Percentiles rank a stretch among this genome's conserved stretches.
Evolutionary conservation across 2,329 filamentous ascomycete species (phyloP).

Genomic region (Achaetomium macrosporum): DNA sequence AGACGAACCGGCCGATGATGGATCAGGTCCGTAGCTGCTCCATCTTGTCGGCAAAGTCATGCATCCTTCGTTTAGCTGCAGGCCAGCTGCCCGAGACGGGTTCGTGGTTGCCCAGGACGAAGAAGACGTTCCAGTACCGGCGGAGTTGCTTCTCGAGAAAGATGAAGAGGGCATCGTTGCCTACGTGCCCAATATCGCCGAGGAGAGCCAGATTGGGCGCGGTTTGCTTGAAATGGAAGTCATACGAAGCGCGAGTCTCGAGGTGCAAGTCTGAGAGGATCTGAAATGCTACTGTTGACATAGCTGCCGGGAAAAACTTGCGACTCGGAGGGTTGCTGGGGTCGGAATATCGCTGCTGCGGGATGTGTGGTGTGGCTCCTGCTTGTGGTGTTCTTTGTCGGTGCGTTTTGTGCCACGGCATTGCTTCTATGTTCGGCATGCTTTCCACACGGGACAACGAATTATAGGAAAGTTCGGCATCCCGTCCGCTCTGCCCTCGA

Average conservation of each 20-base stretch:
- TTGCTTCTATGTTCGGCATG: too few species aligned
- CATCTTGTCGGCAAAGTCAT: constrained; percentile 7
- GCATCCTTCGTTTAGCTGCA: constrained; percentile 12
- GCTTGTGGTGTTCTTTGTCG: too few species aligned
- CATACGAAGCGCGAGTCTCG: constrained; percentile 37
- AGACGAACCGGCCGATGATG: constrained; percentile 30
- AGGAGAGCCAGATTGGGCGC: constrained; percentile 42
- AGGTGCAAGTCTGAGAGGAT: constrained; percentile 40
- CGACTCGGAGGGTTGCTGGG: too few species aligned
- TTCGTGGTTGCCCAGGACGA: constrained; percentile 44
- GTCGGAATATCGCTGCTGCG: too few species aligned
- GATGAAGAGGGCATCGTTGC: constrained; percentile 34
- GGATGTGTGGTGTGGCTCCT: too few species aligned
- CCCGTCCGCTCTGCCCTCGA: too few species aligned
- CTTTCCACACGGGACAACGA: too few species aligned
- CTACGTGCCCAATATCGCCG: constrained; percentile 42
- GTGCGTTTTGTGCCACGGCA: too few species aligned
- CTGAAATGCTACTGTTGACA: constrained; percentile 7
- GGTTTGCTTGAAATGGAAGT: constrained; percentile 35
- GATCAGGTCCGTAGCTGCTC: background rate
- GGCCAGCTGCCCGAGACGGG: constrained; percentile 33
- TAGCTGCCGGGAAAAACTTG: background rate
- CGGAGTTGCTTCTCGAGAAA: constrained; percentile 38
- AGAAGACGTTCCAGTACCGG: constrained; percentile 38
- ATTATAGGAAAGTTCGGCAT: too few species aligned